These are phyloP conservation scores for Flaveria trinervia DNA, from an alignment of 129 eudicot genomes.

Conservation along the genomic window DNA sequence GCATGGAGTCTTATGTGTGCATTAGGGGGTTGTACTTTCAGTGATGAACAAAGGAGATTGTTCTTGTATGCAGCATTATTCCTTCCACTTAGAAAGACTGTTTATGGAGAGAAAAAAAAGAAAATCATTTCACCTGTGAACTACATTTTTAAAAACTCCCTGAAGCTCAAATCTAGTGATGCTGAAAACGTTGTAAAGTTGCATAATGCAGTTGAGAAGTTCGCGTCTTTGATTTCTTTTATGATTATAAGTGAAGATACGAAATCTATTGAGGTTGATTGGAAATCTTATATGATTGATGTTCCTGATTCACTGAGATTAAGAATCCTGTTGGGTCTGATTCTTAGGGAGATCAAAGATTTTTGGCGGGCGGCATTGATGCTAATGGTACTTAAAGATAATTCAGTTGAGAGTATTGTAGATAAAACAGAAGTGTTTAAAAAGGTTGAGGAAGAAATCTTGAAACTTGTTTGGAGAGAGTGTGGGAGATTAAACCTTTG, in stretches of 20 bases:
- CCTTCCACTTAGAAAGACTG: constrained; percentile 57
- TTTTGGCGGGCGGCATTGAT: constrained; percentile 72
- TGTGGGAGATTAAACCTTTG: constrained; percentile 77
- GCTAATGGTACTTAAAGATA: constrained; percentile 37
- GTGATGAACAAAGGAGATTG: constrained; percentile 63
- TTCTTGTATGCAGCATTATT: constrained; percentile 74
- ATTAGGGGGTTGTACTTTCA: constrained; percentile 42
- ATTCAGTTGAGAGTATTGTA: constrained; percentile 9
- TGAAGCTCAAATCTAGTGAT: constrained; percentile 74
- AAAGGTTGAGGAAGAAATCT: constrained; percentile 16
- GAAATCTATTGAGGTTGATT: constrained; percentile 48
- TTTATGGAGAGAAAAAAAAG: constrained; percentile 51
- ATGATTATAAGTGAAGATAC: constrained; percentile 43
- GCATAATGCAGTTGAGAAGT: constrained; percentile 61
- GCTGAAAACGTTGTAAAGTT: constrained; percentile 57
- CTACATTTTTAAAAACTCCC: constrained; percentile 57
- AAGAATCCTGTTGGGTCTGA: constrained; percentile 58
- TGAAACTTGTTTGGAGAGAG: constrained; percentile 47
- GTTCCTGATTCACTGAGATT: constrained; percentile 56
- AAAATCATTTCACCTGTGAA: constrained; percentile 53
- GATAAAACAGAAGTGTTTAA: constrained; percentile 1
- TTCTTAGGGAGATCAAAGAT: constrained; percentile 72
- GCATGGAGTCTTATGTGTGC: constrained; percentile 61
- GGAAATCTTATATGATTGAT: constrained; percentile 50
- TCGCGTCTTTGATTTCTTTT: constrained; percentile 52